Evolutionary conservation across 208 protist genomes (phyloP).

Genomic region (Phytomonas francai): DNA sequence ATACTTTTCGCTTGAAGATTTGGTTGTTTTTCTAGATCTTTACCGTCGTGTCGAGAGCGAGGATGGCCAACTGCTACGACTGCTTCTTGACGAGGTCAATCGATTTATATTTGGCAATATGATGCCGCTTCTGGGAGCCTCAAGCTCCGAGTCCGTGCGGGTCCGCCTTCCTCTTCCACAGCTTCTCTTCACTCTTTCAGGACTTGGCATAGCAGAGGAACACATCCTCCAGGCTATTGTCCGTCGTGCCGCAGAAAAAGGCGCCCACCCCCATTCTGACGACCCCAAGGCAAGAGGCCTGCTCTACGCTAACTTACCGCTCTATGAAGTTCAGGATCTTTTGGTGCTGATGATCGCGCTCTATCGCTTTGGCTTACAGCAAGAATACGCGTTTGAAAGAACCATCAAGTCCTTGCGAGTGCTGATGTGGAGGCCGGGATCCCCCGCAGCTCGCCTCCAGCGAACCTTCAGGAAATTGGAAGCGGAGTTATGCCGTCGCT

Average conservation of each 20-base stretch:
- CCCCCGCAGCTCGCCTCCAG: slow-evolving; percentile 12
- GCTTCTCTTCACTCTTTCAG: slow-evolving; percentile 46
- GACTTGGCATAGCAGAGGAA: slow-evolving; percentile 50
- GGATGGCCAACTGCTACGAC: slow-evolving; percentile 53
- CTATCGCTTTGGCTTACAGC: slow-evolving; percentile 60
- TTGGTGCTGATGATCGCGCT: slow-evolving; percentile 43
- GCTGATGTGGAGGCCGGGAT: slow-evolving; percentile 10
- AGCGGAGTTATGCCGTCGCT: neutral
- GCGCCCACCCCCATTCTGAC: neutral
- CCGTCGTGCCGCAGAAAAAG: neutral
- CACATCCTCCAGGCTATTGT: slow-evolving; percentile 30
- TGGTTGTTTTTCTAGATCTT: slow-evolving; percentile 42
- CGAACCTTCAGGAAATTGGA: slow-evolving; percentile 4
- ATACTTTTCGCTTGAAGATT: slow-evolving; percentile 26
- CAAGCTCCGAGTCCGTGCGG: neutral
- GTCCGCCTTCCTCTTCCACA: slow-evolving; percentile 26
- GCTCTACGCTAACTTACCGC: slow-evolving; percentile 30
- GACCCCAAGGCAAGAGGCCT: slow-evolving; percentile 11
- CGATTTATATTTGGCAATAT: slow-evolving; percentile 23
- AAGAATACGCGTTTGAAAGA: slow-evolving; percentile 36
- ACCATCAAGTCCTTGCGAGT: slow-evolving; percentile 16
- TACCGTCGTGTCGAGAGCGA: slow-evolving; percentile 43
- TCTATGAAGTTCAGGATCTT: slow-evolving; percentile 30
- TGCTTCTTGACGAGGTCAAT: slow-evolving; percentile 45
- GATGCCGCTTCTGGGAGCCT: neutral